Base-by-base conservation (phyloP, 148 eudicot species). In the Tetragonia tetragonoides region DNA sequence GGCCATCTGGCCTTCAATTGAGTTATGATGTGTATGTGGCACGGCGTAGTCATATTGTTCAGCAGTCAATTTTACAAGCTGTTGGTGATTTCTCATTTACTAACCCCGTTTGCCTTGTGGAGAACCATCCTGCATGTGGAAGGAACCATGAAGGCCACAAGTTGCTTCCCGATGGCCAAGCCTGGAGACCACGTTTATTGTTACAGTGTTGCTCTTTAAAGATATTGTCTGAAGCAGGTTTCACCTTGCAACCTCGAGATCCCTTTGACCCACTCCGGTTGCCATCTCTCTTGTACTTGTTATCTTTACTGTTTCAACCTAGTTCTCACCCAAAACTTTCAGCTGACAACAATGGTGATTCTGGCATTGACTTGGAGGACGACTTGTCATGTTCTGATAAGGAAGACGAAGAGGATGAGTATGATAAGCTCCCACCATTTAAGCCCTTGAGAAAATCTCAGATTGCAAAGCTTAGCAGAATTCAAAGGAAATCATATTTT, bases 381-480 rank as follows among this genome's bases (percentile, higher is more conserved):
- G 34, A 93, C 72, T 82, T 90, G n/a, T 90, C 98, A 0, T 98
- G 91, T 81, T 78, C 88, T 66, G 98, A 95, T 66, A 82, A 84
- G 12, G 97, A 95, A 74, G 97, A 88, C 23, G 94, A 89, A 66
- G 97, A 88, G 80, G 95, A 92, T 66, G 99, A 95, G 85, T 95
- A 93, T 72, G 98, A 95, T 57, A 91, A 95, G 87, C 97, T 95
- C 20, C 99, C 99, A 46, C 97, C 99, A 65, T 95, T 95, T 76
- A 91, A 88, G 82, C 99, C 99, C 80, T 87, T 95, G 63, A 89
- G 81, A 81, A 93, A 86, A 84, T 63, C 87, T 62, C 99, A 95
- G 83, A 34, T 95, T 62, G 87, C 88, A 17, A 93, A 85, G 83
- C 93, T 95, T 65, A 91, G 87, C 77, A 80, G 71, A 21, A 98